These are phyloP conservation scores for Verticillium klebahnii DNA, from an alignment of 2,329 filamentous ascomycete genomes.

Conservation along the genomic window DNA sequence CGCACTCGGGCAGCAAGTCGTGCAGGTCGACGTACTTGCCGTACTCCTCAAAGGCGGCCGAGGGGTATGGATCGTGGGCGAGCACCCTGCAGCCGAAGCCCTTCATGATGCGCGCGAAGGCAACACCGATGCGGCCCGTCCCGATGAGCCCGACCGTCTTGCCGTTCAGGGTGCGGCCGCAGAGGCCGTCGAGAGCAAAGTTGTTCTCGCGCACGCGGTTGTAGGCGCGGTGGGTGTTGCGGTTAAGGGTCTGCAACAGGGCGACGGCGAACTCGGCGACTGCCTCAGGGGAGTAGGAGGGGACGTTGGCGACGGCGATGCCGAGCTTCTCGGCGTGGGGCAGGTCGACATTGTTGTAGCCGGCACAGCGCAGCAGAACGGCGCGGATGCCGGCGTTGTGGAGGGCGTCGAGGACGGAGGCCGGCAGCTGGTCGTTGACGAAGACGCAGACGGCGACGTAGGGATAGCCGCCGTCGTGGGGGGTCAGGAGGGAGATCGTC, in stretches of 20 bases:
- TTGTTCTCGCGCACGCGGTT: conserved; percentile 66
- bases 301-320: conserved; percentile 61
- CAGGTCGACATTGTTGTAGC: conserved; percentile 65
- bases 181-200: conserved; percentile 60
- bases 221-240: conserved; percentile 63
- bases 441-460: conserved; percentile 61
- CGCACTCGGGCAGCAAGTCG: conserved; percentile 47
- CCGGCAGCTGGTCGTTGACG: conserved; percentile 58
- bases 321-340: conserved; percentile 45
- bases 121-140: conserved; percentile 60
- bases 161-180: conserved; percentile 56
- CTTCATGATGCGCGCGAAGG: conserved; percentile 55
- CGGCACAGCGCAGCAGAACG: conserved; percentile 62
- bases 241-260: conserved; percentile 62
- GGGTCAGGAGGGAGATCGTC: conserved; percentile 43
- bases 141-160: conserved; percentile 65
- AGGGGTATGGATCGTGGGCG: conserved; percentile 54
- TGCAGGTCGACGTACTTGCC: conserved; percentile 52
- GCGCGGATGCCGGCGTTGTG: conserved; percentile 46
- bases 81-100: conserved; percentile 62
- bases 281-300: conserved; percentile 64
- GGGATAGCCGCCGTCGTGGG: conserved; percentile 28
- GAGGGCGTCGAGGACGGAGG: conserved; percentile 46
- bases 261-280: conserved; percentile 68
- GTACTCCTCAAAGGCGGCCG: conserved; percentile 39